Evolutionary conservation across 139 green algal genomes (phyloP).

Genomic region (Pseudopediastrum boryanum): DNA sequence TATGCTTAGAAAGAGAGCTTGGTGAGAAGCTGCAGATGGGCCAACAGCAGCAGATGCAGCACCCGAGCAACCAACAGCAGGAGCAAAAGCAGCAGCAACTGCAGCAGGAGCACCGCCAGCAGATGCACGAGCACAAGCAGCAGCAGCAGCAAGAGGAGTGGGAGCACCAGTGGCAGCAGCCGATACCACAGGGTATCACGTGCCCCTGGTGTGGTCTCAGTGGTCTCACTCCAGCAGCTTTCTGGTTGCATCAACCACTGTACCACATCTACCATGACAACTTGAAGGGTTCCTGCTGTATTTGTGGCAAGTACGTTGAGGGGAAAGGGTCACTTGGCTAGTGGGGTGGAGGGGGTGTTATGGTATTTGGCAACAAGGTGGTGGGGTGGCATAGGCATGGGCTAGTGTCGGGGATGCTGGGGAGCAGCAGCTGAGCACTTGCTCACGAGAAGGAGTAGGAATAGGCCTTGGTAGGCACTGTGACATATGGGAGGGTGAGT

Average conservation of each 20-base stretch:
- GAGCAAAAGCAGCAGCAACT: background rate
- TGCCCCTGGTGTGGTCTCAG: constrained; percentile 41
- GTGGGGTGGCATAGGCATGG: background rate
- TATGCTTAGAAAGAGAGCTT: too few species aligned
- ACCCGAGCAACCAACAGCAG: background rate
- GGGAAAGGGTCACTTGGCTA: background rate
- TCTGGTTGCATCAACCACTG: constrained; percentile 42
- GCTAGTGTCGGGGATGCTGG: background rate
- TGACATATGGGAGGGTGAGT: too few species aligned
- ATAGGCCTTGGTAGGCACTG: too few species aligned
- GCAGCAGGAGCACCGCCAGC: background rate
- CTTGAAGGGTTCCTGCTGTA: background rate
- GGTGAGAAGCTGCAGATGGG: too few species aligned
- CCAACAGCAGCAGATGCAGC: background rate
- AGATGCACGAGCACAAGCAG: too few species aligned
- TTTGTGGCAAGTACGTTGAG: constrained; percentile 2
- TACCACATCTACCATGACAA: constrained; percentile 44
- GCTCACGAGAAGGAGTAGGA: too few species aligned
- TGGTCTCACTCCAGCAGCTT: constrained; percentile 21
- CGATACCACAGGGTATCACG: background rate
- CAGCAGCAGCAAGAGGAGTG: constrained; percentile 14
- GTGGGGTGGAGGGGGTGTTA: background rate
- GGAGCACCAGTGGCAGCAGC: too few species aligned
- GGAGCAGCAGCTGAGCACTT: too few species aligned
- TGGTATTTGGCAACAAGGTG: background rate